Base-by-base conservation (phyloP, 441 rosid genomes). In the Erodium trifolium region DNA sequence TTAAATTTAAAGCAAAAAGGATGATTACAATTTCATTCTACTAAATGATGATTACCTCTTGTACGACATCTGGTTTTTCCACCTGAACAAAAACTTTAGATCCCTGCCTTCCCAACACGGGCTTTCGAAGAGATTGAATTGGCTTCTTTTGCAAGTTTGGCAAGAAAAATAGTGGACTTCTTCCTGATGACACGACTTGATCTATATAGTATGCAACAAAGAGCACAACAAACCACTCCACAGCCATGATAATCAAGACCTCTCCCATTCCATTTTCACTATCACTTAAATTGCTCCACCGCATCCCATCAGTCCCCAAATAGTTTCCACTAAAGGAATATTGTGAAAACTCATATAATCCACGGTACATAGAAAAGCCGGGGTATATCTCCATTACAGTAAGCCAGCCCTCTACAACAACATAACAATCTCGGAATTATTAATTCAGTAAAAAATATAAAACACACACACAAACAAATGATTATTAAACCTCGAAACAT, bases 331-430 rank as follows among this genome's bases (percentile, higher is more conserved):
- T 31, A 63, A 86, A 82, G 12, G 98, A 66, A 76, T 87, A 85
- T 64, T 86, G 84, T n/a, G 87, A 83, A 55, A 94, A 83, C 82
- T 94, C 98, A 23, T 94, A 94, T 68, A 94, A 70, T 14, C 99
- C 99, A 16, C 96, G 98, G 74, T 85, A 90, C 57, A 92, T 65
- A 68, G 98, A 68, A 70, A 94, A 95, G 34, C 98, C 98, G 66
- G 98, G 99, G 77, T 83, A 92, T 74, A 94, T 70, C 88, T 94
- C 97, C 89, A 94, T 70, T 59, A 78, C 78, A 49, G 82, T 74
- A 66, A 88, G 79, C 97, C 96, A 87, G 41, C 76, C 83, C 71
- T 88, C 99, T 94, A 76, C 67, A 81, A 65, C 16, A 68, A 74
- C 19, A 78, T 35, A 72, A 67, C 34, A 39, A 27, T 57, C 27